Evolutionary conservation across 2,329 filamentous ascomycete genomes (phyloP), one percentile per base, ranked within the genome.

Genomic region (Alternaria gansuensis): DNA sequence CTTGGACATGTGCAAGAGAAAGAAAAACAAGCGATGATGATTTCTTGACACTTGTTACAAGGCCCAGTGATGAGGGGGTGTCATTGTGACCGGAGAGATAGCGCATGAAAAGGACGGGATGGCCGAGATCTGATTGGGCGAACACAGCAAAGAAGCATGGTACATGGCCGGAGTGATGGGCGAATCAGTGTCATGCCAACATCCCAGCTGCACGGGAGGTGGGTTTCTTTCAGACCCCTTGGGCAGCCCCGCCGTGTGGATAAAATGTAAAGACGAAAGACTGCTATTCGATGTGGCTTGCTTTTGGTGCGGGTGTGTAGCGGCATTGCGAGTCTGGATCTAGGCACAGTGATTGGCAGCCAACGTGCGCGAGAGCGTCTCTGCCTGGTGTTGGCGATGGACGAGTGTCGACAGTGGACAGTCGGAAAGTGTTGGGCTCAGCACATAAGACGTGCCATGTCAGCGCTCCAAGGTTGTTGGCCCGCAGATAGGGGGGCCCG

Each of bases 241-340:
- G 37, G 26, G 50, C 50, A 44, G 37, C 50, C 34, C 14, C 39
- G 26, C 50, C 23, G 17, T 5, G 2, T 9, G 48, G 14, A 29
- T 6, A 21, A 26, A 26, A 26, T 23, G 48, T 37, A 8, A 29
- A 31, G 14, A 41, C 13, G n/a, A 41, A 24, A 29, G 21, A 48
- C 31, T 10, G 31, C 21, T 48, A 48, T 34, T 36, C n/a, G 48
- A 40, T 31, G 21, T 8, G 51, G 52, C 54, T 62, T 63, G 54
- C 59, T 63, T 61, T 67, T 65, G 58, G 23, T 50, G 51, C 34
- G 44, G 52, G 53, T 53, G 29, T 59, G 53, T 24, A 44, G 60
- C 66, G 67, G 66, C 62, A 66, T 64, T 46, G 64, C 67, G 67
- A 68, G 23, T 14, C 31, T 11, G 14, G 36, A 17, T 9, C 8